phyloP scores from a whole-genome alignment of 352 stramenopile genomes.

The Peronospora destructor region DNA sequence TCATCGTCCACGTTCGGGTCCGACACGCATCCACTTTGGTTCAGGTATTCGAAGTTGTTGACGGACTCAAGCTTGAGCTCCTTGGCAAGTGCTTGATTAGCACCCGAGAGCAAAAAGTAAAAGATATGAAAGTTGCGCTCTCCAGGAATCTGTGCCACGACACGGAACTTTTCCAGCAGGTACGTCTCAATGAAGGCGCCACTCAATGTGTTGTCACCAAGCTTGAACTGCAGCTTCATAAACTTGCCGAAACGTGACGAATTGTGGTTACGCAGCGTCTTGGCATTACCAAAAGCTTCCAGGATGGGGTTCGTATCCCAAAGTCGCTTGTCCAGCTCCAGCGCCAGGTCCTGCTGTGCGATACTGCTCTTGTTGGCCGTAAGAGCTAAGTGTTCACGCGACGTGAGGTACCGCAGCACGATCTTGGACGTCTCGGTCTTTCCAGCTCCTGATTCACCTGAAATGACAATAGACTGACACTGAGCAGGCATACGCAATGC shows the following conservation, averaged over 20 bases:
- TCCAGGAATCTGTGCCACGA: slow-evolving; percentile 77
- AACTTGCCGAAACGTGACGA: slow-evolving; percentile 85
- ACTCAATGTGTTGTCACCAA: slow-evolving; percentile 56
- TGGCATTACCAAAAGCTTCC: slow-evolving; percentile 84
- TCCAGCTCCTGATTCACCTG: slow-evolving; percentile 75
- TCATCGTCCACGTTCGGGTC: slow-evolving; percentile 86
- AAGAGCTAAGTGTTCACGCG: slow-evolving; percentile 59
- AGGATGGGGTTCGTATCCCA: slow-evolving; percentile 87
- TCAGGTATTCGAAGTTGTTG: slow-evolving; percentile 73
- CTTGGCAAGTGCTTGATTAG: slow-evolving; percentile 45
- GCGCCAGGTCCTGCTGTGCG: slow-evolving; percentile 49
- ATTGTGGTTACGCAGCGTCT: slow-evolving; percentile 86
- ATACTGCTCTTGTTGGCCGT: slow-evolving; percentile 28
- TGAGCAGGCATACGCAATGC: slow-evolving; percentile 68
- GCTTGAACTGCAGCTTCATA: slow-evolving; percentile 87
- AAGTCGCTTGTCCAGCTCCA: slow-evolving; percentile 81
- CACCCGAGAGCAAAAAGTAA: slow-evolving; percentile 83
- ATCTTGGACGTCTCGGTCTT: slow-evolving; percentile 89
- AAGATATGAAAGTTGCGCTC: slow-evolving; percentile 91
- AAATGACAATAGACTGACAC: slow-evolving; percentile 86
- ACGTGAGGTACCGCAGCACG: slow-evolving; percentile 82
- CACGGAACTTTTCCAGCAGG: slow-evolving; percentile 85
- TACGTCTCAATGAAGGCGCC: slow-evolving; percentile 86
- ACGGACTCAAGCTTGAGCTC: slow-evolving; percentile 54
- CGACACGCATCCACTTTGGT: slow-evolving; percentile 79